phyloP scores from a whole-genome alignment of 805 yeast genomes.

The Teunomyces funiuensis region DNA sequence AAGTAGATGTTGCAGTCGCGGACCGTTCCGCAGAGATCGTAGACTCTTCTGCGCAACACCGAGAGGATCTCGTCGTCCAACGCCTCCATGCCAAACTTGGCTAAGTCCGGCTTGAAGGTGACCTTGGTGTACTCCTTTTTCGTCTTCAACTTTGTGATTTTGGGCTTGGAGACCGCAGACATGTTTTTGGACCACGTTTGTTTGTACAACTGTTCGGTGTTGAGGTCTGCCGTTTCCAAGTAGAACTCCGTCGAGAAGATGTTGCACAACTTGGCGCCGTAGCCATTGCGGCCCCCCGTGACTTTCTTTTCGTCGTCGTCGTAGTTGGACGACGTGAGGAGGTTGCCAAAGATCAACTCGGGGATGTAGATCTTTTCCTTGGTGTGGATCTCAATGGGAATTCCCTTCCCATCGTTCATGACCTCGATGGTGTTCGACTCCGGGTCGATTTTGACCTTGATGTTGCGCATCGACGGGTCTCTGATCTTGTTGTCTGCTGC shows the following conservation, averaged over 20 bases:
- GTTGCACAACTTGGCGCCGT: conserved; percentile 96
- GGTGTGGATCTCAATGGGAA: conserved; percentile 89
- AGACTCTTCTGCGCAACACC: conserved; percentile 89
- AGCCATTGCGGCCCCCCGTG: conserved; percentile 98
- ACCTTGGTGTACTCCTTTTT: conserved; percentile 81
- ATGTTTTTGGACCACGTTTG: conserved; percentile 90
- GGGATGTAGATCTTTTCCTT: conserved; percentile 94
- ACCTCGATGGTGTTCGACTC: conserved; percentile 76
- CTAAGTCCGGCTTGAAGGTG: conserved; percentile 83
- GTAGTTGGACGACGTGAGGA: conserved; percentile 92
- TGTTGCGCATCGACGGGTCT: conserved; percentile 84
- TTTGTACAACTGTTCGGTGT: conserved; percentile 57
- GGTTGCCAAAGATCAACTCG: conserved; percentile 92
- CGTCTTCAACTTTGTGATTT: conserved; percentile 56
- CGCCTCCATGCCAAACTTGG: conserved; percentile 78
- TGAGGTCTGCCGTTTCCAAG: conserved; percentile 84
- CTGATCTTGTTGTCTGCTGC: conserved; percentile 98
- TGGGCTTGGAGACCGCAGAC: conserved; percentile 74
- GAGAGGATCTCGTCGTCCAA: conserved; percentile 82
- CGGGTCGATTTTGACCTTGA: conserved; percentile 78
- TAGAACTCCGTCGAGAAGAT: conserved; percentile 87
- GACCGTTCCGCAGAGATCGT: conserved; percentile 92
- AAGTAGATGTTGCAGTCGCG: conserved; percentile 75
- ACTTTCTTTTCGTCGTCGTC: conserved; percentile 95
- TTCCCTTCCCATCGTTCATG: conserved; percentile 91